Evolutionary conservation across 345 rosid species (phyloP), one percentile per base, ranked within the genome.

Genomic region (Melaleuca quinquenervia): DNA sequence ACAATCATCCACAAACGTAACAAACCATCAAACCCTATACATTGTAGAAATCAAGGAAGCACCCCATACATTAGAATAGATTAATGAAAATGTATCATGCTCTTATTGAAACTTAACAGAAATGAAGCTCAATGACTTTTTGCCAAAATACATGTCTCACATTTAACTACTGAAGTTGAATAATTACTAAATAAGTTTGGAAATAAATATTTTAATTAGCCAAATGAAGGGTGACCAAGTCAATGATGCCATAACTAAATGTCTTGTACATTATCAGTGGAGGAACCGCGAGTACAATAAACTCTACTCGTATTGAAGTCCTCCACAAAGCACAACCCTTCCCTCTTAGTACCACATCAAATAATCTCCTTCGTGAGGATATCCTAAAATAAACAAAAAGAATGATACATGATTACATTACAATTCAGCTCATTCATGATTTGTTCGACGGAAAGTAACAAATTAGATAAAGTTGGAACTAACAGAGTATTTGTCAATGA

Each of bases 11-110:
- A 84, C 8, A 80, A 84, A 80, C 0, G 16, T 80, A 6, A 87
- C 82, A 84, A 87, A 87, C 62, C 64, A 84, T 16, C 22, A 36
- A 74, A 5, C 2, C 12, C 64, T 14, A 11, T 12, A 84, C 3
- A 27, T 36, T 36, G 29, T 58, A 18, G 36, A 7, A 1, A 78
- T 58, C 1, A 52, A 60, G 18, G 27, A 4, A 13, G 45, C 76
- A 2, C 86, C 84, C 86, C 50, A 87, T 0, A 87, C 89, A 62
- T 87, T 45, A 6, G 53, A 78, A 36, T 87, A 85, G 5, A 85
- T 56, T 26, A 84, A 82, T 0, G 5, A 2, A 80, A 84, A 87
- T 52, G 82, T 18, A 11, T 54, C 6, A 9, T 0, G 49, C 4
- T 49, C 45, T 26, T 21, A 55, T 50, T 56, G 14, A 6, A 58